Percentiles rank a stretch among this genome's conserved stretches.
phyloP scores from a whole-genome alignment of 225 moss, liverwort and hornwort species.

The Pseudoscleropodium purum region DNA sequence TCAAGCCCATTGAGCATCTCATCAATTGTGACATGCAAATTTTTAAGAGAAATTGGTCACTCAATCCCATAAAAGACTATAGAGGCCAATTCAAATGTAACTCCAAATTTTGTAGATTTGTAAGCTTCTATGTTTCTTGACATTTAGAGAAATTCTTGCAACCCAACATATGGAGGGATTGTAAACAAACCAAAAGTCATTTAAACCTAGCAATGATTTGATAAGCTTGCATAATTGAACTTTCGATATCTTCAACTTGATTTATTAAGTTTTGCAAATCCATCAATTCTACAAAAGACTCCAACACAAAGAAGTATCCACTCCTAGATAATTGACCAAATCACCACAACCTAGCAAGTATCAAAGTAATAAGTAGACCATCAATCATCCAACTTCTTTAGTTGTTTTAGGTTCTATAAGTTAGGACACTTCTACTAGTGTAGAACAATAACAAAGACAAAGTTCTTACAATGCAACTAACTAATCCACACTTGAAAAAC shows the following conservation, averaged over 20 bases:
- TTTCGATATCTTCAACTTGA: not conserved
- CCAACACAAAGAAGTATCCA: not conserved
- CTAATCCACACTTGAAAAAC: not conserved
- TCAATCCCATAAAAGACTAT: not conserved
- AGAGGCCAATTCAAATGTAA: not conserved
- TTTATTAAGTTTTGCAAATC: not conserved
- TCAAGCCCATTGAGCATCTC: too few relatives aligned
- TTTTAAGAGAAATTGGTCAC: not conserved
- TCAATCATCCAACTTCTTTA: not conserved
- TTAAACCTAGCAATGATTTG: not conserved
- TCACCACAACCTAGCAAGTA: not conserved
- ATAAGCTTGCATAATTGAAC: not conserved
- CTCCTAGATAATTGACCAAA: not conserved
- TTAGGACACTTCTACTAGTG: not conserved
- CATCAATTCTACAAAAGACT: not conserved
- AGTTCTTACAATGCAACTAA: not conserved
- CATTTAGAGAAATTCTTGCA: not conserved
- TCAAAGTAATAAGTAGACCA: rapidly evolving
- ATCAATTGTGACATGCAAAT: too few relatives aligned
- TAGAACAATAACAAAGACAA: rapidly evolving
- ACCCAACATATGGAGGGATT: rapidly evolving
- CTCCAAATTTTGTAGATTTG: not conserved
- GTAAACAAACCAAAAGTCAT: not conserved
- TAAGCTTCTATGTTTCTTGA: not conserved
- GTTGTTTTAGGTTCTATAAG: not conserved